Percentiles rank a stretch among this genome's conserved stretches.
Conservation (phyloP, 768 basidiomycete species). For the Mycena galopus region DNA sequence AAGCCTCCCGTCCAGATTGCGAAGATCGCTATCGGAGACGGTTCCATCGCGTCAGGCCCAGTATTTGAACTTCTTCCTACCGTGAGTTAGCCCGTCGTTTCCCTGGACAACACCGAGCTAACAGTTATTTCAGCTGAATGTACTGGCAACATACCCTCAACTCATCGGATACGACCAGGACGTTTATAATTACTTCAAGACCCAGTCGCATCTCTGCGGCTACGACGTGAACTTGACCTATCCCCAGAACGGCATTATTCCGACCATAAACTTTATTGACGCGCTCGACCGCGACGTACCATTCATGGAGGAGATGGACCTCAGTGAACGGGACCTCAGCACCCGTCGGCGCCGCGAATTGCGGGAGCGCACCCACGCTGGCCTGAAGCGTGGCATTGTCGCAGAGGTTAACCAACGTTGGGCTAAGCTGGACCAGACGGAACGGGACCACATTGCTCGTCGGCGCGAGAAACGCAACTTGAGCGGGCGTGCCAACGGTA, state of each 20-base stretch:
- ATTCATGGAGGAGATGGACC: slow-evolving; percentile 24
- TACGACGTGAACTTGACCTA: slow-evolving; percentile 78
- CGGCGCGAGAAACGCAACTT: slow-evolving; percentile 62
- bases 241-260: slow-evolving; percentile 69
- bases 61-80: slow-evolving; percentile 69
- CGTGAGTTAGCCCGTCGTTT: slow-evolving; percentile 50
- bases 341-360: background rate
- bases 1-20: slow-evolving; percentile 77
- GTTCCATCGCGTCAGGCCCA: slow-evolving; percentile 64
- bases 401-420: slow-evolving; percentile 39
- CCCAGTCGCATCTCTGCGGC: slow-evolving; percentile 76
- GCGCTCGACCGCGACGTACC: slow-evolving; percentile 53
- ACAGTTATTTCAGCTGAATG: slow-evolving; percentile 56
- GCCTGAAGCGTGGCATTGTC: slow-evolving; percentile 37
- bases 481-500: slow-evolving; percentile 62
- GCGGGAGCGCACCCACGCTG: background rate
- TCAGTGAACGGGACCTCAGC: too few relatives aligned
- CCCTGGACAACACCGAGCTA: background rate
- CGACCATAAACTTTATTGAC: slow-evolving; percentile 52
- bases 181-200: slow-evolving; percentile 76
- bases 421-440: slow-evolving; percentile 38
- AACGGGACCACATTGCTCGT: slow-evolving; percentile 44
- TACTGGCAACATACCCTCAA: slow-evolving; percentile 82
- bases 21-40: slow-evolving; percentile 81
- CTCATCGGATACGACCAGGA: slow-evolving; percentile 78